Conservation (phyloP, 108 stramenopile species). For the Fragilariopsis cylindrus region DNA sequence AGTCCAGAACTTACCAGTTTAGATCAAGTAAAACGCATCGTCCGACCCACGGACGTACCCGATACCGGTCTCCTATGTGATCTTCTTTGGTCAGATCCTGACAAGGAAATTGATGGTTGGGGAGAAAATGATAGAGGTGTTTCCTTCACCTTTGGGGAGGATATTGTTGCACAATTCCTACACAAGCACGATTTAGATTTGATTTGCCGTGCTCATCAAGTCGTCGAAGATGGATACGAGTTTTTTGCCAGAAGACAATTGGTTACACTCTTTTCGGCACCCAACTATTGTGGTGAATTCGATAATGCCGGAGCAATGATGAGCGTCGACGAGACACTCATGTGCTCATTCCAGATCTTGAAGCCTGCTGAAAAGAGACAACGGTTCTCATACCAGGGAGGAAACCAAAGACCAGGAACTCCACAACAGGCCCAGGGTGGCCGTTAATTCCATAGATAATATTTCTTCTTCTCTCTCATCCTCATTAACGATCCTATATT, state of each 20-base stretch:
- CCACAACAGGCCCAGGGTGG: conserved; percentile 19
- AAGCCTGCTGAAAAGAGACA: conserved; percentile 99
- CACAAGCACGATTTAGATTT: conserved; percentile 98
- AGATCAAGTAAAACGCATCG: conserved; percentile 97
- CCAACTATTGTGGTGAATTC: conserved; percentile 99
- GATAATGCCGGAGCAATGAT: conserved; percentile 99
- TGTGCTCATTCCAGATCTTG: conserved; percentile 99
- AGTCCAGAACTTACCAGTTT: conserved; percentile 95
- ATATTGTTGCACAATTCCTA: conserved; percentile 97
- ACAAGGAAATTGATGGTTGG: conserved; percentile 99
- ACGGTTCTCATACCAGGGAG: conserved; percentile 89
- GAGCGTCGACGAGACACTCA: conserved; percentile 99
- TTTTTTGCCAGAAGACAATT: conserved; percentile 99
- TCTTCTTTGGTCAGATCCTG: conserved; percentile 99
- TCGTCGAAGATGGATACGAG: conserved; percentile 99
- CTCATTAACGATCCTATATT: too few relatives aligned
- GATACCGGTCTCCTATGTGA: conserved; percentile 99
- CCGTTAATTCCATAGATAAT: background rate
- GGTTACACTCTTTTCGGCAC: conserved; percentile 98
- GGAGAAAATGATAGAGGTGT: conserved; percentile 99
- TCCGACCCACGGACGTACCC: conserved; percentile 97
- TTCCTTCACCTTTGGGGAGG: conserved; percentile 99
- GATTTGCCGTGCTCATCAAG: conserved; percentile 99
- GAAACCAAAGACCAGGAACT: conserved; percentile 32
- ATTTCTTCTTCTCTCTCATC: too few relatives aligned